Evolutionary conservation across 169 alveolate genomes (phyloP), one percentile per base, ranked within the genome.

Genomic region (Eimeria falciformis): DNA sequence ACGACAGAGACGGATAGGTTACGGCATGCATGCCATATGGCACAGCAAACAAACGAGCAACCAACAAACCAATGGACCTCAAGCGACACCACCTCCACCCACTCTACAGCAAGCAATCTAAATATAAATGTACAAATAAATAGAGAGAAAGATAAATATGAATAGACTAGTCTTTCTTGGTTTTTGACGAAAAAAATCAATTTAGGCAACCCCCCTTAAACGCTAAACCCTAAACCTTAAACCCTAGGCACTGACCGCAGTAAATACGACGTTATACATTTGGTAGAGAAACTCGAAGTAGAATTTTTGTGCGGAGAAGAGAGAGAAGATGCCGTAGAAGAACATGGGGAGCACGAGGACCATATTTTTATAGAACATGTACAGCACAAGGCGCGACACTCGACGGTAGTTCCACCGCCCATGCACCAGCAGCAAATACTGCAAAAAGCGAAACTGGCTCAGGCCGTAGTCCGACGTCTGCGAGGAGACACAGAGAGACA

Each of bases 361-460:
- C 33, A 99, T 94, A 94, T 99, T 99, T 94, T 99, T 99, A 96
- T 98, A 99, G 95, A 99, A 98, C 98, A 98, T 98, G 95, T 99
- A 98, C 78, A 98, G 95, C 83, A 98, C 99, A 90, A 98, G 95
- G 90, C 98, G 98, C 62, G 99, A 95, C 25, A 98, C 96, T 87
- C 99, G 94, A 45, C 98, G 94, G 91, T 98, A 98, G 91, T 98
- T 96, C 94, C 95, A 96, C 93, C 99, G 78, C 29, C 98, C 98
- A 89, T 97, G 98, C 25, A 94, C 94, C 58, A 97, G 97, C 43
- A 97, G 95, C 62, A 97, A 94, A 58, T 95, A 96, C 86, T 94
- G 95, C 89, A 97, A 93, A 55, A 94, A 95, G 75, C 97, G 92
- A 93, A 97, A 97, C 95, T 96, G 96, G 18, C 96, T 94, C 14